phyloP scores from a whole-genome alignment of 345 rosid species.

The Kandelia obovata region DNA sequence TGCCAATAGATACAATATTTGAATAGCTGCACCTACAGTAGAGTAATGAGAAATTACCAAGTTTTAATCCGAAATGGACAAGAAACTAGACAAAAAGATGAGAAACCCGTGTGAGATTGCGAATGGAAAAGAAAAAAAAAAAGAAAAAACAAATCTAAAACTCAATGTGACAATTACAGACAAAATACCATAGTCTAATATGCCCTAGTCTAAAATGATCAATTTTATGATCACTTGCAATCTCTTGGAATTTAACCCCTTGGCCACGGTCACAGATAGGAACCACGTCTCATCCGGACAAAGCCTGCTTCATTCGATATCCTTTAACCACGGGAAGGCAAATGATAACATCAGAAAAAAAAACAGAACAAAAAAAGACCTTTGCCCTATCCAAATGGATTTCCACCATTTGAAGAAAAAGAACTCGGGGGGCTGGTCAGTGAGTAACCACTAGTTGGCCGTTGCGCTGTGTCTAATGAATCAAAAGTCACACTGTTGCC shows the following conservation, averaged over 20 bases:
- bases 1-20: too few species aligned
- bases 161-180: not conserved
- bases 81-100: not conserved
- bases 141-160: too few species aligned
- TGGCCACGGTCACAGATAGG: not conserved
- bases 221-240: not conserved
- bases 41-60: too few species aligned
- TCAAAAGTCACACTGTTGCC: slow-evolving; percentile 22
- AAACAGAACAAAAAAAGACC: not conserved
- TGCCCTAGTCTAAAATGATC: not conserved
- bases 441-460: slow-evolving; percentile 32
- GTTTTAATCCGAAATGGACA: too few species aligned
- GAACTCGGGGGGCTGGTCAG: slow-evolving; percentile 29
- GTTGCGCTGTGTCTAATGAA: slow-evolving; percentile 22
- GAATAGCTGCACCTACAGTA: too few species aligned
- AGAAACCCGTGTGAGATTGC: too few species aligned
- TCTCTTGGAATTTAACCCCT: not conserved
- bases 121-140: too few species aligned
- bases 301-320: not conserved
- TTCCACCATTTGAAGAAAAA: slow-evolving; percentile 41
- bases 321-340: not conserved
- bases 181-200: not conserved
- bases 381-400: slow-evolving; percentile 50
- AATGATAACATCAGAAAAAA: not conserved
- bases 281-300: not conserved